A percentile compares a stretch with the other conserved stretches of the same genome.
phyloP scores from a whole-genome alignment of 2,329 filamentous ascomycete genomes.

The Aspergillus phoenicis region DNA sequence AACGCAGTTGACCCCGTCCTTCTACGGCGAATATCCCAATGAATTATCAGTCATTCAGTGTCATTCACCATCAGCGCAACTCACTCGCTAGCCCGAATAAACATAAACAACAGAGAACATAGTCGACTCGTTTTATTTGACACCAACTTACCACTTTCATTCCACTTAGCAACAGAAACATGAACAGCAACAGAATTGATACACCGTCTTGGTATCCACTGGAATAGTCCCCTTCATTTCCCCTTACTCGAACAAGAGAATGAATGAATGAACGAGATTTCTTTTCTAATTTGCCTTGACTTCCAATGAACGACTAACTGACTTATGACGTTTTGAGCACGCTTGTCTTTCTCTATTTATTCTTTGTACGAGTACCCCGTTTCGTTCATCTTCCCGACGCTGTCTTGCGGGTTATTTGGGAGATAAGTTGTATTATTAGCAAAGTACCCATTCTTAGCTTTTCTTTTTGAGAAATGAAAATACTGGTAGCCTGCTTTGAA shows the following conservation, averaged over 20 bases:
- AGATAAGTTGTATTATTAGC: no score
- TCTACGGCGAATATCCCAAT: not conserved
- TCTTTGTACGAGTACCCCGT: not conserved
- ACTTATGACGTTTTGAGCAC: conserved; percentile 1
- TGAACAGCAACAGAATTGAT: no score
- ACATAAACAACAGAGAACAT: no score
- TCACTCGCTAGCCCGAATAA: no score
- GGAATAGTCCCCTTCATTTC: no score
- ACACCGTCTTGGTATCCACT: no score
- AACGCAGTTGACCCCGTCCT: not conserved
- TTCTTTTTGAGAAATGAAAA: not conserved
- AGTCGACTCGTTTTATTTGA: no score
- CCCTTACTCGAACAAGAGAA: not conserved
- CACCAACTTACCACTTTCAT: no score
- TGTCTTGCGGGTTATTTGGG: not conserved
- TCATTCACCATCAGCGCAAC: not conserved
- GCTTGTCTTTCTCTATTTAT: conserved; percentile 6
- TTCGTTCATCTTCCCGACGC: not conserved
- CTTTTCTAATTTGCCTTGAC: no score
- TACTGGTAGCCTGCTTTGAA: not conserved
- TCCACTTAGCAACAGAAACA: no score
- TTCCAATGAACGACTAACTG: not conserved
- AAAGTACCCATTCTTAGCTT: no score
- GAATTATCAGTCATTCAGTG: not conserved
- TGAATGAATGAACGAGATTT: conserved; percentile 5